A percentile compares a stretch with the other conserved stretches of the same genome.
Conservation (phyloP, 2,329 filamentous ascomycete genomes). For the Pezizomycotina sp. region DNA sequence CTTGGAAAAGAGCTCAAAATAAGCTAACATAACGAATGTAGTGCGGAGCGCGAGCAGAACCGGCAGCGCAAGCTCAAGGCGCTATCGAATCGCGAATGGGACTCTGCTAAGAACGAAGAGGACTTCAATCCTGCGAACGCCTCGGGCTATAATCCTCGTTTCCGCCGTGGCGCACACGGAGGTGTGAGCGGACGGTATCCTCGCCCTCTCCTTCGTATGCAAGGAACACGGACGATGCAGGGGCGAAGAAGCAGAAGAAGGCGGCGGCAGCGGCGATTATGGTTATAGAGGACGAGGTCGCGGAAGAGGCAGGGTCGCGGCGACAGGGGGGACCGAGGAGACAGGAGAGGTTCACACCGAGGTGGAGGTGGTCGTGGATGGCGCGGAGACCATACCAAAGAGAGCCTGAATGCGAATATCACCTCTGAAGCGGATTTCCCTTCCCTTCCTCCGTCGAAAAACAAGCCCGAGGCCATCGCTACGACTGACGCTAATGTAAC, state of each 20-base stretch:
- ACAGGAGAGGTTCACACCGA: background rate
- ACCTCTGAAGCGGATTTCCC: slow-evolving; percentile 17
- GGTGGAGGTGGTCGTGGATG: slow-evolving; percentile 24
- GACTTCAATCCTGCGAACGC: slow-evolving; percentile 24
- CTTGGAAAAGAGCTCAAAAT: background rate
- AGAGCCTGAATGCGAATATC: slow-evolving; percentile 4
- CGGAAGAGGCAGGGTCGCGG: slow-evolving; percentile 27
- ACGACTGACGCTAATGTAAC: background rate
- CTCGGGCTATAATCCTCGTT: slow-evolving; percentile 20
- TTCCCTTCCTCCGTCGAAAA: slow-evolving; percentile 12
- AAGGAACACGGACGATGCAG: slow-evolving; percentile 7
- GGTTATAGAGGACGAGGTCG: slow-evolving; percentile 24
- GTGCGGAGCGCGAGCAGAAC: slow-evolving; percentile 44
- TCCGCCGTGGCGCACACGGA: slow-evolving; percentile 22
- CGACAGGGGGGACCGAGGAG: slow-evolving; percentile 24
- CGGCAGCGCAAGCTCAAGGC: slow-evolving; percentile 45
- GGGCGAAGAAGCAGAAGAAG: slow-evolving; percentile 3
- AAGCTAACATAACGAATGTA: slow-evolving; percentile 4
- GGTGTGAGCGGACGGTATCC: slow-evolving; percentile 14
- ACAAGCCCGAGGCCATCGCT: slow-evolving; percentile 5
- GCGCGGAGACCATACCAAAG: background rate
- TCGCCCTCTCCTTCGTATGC: slow-evolving; percentile 9
- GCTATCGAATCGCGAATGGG: slow-evolving; percentile 41
- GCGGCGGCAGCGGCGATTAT: slow-evolving; percentile 3
- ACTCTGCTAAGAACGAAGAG: slow-evolving; percentile 39